phyloP scores from a whole-genome alignment of 73 alveolate genomes.

The Uronychia setigera region DNA sequence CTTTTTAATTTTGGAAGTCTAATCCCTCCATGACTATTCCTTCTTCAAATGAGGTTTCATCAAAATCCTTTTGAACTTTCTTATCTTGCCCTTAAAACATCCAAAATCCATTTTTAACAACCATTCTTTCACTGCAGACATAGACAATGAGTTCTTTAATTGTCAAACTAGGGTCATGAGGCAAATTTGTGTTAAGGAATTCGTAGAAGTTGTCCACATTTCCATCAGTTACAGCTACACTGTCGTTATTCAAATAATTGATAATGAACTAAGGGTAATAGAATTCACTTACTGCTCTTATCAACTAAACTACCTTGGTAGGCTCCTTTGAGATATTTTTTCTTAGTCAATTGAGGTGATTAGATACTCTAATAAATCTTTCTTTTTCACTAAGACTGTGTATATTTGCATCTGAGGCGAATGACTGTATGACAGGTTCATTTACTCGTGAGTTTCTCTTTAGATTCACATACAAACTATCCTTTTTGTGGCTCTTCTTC shows the following conservation, averaged over 20 bases:
- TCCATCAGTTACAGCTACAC: not conserved
- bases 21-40: too few relatives aligned
- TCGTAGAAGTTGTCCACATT: not conserved
- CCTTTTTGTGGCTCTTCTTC: not conserved
- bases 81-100: not conserved
- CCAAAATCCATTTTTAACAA: not conserved
- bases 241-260: not conserved
- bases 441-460: too few relatives aligned
- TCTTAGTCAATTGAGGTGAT: not conserved
- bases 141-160: not conserved
- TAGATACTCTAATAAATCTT: not conserved
- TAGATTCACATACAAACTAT: not conserved
- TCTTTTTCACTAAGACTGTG: not conserved
- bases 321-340: not conserved
- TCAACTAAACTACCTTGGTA: not conserved
- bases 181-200: not conserved
- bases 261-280: not conserved
- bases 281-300: not conserved
- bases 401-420: not conserved
- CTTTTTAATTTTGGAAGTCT: too few relatives aligned
- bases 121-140: not conserved
- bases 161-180: not conserved
- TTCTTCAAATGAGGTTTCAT: too few relatives aligned
- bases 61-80: too few relatives aligned
- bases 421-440: not conserved